A percentile compares a stretch with the other conserved stretches of the same genome.
These are phyloP conservation scores for Gleditsia sinensis DNA, from an alignment of 306 rosid genomes.

Conservation along the genomic window DNA sequence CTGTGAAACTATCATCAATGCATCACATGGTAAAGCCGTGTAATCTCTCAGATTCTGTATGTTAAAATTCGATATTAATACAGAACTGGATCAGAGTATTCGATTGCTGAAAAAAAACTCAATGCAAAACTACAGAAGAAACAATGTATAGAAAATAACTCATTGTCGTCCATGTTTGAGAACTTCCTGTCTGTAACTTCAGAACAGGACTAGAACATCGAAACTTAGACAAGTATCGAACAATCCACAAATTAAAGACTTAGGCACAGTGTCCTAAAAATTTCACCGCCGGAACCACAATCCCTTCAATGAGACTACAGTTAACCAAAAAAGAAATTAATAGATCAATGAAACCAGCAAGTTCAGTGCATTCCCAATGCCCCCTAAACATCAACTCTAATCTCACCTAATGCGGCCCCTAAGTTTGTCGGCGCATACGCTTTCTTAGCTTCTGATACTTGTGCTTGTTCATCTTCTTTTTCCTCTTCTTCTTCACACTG, in stretches of 20 bases:
- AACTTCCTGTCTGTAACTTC: neutral
- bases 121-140: neutral
- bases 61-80: neutral
- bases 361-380: conserved; percentile 14
- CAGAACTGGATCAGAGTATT: conserved; percentile 10
- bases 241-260: neutral
- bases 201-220: conserved; percentile 3
- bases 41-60: neutral
- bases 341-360: neutral
- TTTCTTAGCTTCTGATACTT: conserved; percentile 75
- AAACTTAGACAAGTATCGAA: neutral
- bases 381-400: conserved; percentile 9
- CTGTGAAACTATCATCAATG: neutral
- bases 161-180: neutral
- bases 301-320: conserved; percentile 9
- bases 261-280: neutral
- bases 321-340: neutral
- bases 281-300: neutral
- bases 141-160: conserved; percentile 11
- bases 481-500: conserved; percentile 90
- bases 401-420: conserved; percentile 48
- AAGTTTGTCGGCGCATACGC: conserved; percentile 66
- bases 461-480: conserved; percentile 81
- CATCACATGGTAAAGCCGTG: neutral
- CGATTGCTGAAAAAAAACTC: neutral